Base-by-base conservation (phyloP, 495 filamentous ascomycete genomes). In the Sporormia fimetaria region DNA sequence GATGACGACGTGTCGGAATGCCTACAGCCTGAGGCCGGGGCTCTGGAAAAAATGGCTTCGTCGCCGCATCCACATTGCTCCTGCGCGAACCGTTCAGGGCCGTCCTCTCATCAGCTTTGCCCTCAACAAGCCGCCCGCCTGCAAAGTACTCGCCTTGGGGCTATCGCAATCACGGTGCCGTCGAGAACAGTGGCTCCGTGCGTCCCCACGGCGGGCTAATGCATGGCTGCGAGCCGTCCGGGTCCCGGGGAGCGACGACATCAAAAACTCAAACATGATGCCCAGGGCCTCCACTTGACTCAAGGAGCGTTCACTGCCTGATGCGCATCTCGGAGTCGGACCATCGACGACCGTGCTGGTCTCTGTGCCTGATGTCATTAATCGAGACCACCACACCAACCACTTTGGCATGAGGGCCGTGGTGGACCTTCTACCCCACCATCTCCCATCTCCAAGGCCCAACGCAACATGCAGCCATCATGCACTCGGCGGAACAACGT, bases 291-390 rank as follows among this genome's bases (percentile, higher is more conserved):
- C 30, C 34, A 21, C 51, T 10, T 54, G 46, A 50, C 40, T 55
- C 51, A 51, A 47, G 51, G 47, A 42, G 22, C 51, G 34, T 55
- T 51, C 51, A 55, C 51, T 47, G 51, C 51, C 47, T 44, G 40
- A 54, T 46, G 44, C 37, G 40, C 51, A 54, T 49, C 51, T n/a
- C n/a, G n/a, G n/a, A n/a, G n/a, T n/a, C n/a, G n/a, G n/a, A 49
- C 46, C 33, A 22, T 24, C 20, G 14, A 46, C 31, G n/a, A n/a
- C 43, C 44, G 22, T 43, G 49, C 23, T 17, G 40, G n/a, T n/a
- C 37, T 30, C 31, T n/a, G 22, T 27, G 5, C 27, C 37, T 30
- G 43, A 37, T 52, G 49, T n/a, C n/a, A n/a, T n/a, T n/a, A n/a
- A n/a, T n/a, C n/a, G n/a, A n/a, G n/a, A n/a, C n/a, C n/a, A n/a